A percentile compares a stretch with the other conserved stretches of the same genome.
Conservation (phyloP, 2,329 filamentous ascomycete genomes). For the Beauveria pseudobassiana region DNA sequence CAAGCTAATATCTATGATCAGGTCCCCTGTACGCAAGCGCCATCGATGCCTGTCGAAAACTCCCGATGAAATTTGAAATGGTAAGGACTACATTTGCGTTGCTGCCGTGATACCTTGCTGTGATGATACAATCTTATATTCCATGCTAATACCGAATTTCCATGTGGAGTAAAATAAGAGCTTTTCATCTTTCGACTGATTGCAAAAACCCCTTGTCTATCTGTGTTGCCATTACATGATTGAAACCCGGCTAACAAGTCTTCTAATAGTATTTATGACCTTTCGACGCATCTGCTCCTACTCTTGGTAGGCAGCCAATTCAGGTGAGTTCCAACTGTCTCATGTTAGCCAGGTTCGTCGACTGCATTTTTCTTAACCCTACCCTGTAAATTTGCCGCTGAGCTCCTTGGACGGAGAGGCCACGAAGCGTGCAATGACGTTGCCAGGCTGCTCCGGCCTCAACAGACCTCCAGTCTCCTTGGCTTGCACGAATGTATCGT, state of each 20-base stretch:
- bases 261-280: conserved; percentile 8
- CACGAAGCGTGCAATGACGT: conserved; percentile 76
- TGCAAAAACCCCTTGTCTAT: conserved; percentile 22
- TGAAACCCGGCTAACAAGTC: conserved; percentile 15
- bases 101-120: conserved; percentile 15
- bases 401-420: conserved; percentile 57
- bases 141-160: conserved; percentile 70
- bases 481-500: conserved; percentile 60
- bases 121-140: conserved; percentile 65
- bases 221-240: conserved; percentile 15
- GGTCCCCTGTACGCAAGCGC: background rate
- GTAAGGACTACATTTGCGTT: conserved; percentile 18
- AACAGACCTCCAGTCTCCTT: conserved; percentile 66
- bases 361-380: conserved; percentile 19
- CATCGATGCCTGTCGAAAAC: background rate
- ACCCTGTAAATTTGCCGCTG: conserved; percentile 70
- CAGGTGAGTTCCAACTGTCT: conserved; percentile 32
- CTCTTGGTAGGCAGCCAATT: conserved; percentile 47
- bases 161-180: conserved; percentile 62
- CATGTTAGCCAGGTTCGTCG: conserved; percentile 4
- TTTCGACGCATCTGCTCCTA: conserved; percentile 11
- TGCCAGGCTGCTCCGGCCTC: conserved; percentile 74
- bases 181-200: conserved; percentile 86
- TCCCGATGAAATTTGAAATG: conserved; percentile 17
- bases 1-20: background rate